Base-by-base conservation (phyloP, 192 early-diverging fungal genomes). In the Radiomyces spectabilis region DNA sequence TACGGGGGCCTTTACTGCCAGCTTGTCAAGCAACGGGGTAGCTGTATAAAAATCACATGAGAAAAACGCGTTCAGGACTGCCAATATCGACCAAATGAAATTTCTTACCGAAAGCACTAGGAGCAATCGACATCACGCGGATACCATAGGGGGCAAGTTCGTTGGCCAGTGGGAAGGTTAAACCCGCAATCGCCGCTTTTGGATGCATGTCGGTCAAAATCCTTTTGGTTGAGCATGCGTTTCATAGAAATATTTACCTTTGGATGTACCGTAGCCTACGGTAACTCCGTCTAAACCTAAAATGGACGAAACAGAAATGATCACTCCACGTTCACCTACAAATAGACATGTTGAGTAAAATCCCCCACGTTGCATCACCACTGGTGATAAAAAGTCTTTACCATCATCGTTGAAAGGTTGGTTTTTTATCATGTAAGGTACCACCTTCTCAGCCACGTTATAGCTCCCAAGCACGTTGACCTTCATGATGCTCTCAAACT, bases 111-210 rank as follows among this genome's bases (percentile, higher is more conserved):
- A 61, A 61, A 15, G 35, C 22, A 0, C 73, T 74, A 3, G 76
- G 74, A 21, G 73, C 73, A 31, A 78, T 62, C 2, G 71, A 48
- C 22, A 65, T 54, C 27, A 76, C 67, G 19, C 73, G 69, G 30
- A 77, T 51, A n/a, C 66, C 61, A 43, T 56, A 60, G 22, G 54
- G 41, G 27, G 75, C 52, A 47, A 77, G 32, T 27, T 74, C 75
- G 22, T 72, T 61, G 22, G 75, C 72, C 65, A 77, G 59, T 22
- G 75, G 75, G n/a, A 77, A 31, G 12, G 71, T 70, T 57, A 73
- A 56, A 19, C 70, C 70, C 39, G 74, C 61, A 26, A 76, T 59
- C 50, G 59, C 74, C 33, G 67, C 45, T 41, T 12, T 27, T 12
- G 5, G 5, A n/a, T n/a, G n/a, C n/a, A n/a, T n/a, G n/a, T n/a